phyloP scores from a whole-genome alignment of 2,329 filamentous ascomycete genomes.

The Lachnellula hyalina region DNA sequence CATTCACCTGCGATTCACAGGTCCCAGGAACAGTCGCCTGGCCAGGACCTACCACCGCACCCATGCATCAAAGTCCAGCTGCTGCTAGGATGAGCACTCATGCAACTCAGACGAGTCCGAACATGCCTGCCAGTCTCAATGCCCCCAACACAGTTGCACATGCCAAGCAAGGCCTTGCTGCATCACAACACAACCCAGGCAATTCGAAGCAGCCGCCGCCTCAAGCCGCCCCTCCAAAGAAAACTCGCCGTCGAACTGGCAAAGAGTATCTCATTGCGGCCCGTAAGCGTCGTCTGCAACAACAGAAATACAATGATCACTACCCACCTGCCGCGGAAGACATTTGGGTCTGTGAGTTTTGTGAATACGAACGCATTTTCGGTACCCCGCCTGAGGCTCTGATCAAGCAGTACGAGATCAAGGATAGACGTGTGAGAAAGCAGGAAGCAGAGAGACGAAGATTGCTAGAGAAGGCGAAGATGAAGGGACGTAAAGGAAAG shows the following conservation, averaged over 20 bases:
- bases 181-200: conserved; percentile 34
- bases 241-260: conserved; percentile 60
- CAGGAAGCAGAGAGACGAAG: conserved; percentile 81
- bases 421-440: conserved; percentile 79
- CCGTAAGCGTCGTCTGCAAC: conserved; percentile 68
- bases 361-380: conserved; percentile 95
- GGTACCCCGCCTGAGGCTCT: conserved; percentile 78
- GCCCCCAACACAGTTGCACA: conserved; percentile 16
- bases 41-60: conserved; percentile 47
- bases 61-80: conserved; percentile 22
- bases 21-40: conserved; percentile 74
- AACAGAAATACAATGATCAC: conserved; percentile 70
- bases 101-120: conserved; percentile 31
- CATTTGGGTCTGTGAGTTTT: conserved; percentile 95
- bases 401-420: conserved; percentile 89
- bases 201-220: conserved; percentile 34
- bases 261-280: conserved; percentile 73
- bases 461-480: conserved; percentile 86
- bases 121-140: conserved; percentile 15
- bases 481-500: conserved; percentile 85
- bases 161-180: conserved; percentile 23
- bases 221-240: conserved; percentile 41
- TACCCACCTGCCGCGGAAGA: conserved; percentile 68
- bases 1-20: conserved; percentile 91
- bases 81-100: conserved; percentile 27